Percentiles rank a stretch among this genome's conserved stretches.
Conservation (phyloP, 371 early-diverging fungal genomes). For the Rhizomucor miehei region DNA sequence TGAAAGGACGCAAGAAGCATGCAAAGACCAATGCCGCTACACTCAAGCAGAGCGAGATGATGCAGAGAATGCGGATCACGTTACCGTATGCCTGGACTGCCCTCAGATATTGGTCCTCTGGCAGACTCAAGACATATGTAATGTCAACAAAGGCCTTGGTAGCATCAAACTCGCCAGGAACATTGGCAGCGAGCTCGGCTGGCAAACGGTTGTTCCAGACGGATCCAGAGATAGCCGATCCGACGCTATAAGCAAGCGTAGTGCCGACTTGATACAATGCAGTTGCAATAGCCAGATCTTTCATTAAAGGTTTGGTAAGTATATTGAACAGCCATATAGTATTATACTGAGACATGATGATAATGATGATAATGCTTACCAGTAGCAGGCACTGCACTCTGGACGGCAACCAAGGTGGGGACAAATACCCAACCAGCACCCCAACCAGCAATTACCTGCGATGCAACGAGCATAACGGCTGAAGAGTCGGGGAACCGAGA, state of each 20-base stretch:
- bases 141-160: conserved; percentile 13
- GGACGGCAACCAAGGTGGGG: conserved; percentile 19
- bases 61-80: conserved; percentile 34
- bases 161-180: conserved; percentile 34
- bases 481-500: conserved; percentile 38
- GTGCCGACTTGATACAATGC: conserved; percentile 39
- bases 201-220: conserved; percentile 47
- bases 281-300: conserved; percentile 40
- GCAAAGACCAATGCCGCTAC: too few relatives aligned
- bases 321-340: too few relatives aligned
- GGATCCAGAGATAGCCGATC: conserved; percentile 42
- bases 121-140: conserved; percentile 11
- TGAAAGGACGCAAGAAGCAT: too few relatives aligned
- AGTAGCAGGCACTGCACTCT: conserved; percentile 23
- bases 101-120: conserved; percentile 16
- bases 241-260: conserved; percentile 38
- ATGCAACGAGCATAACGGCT: conserved; percentile 37
- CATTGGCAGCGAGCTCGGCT: conserved; percentile 20
- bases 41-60: conserved; percentile 26
- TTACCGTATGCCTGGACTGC: conserved; percentile 20
- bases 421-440: conserved; percentile 43
- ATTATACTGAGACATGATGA: too few relatives aligned
- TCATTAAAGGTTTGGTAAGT: too few relatives aligned
- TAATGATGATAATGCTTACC: conserved; percentile 9
- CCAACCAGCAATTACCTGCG: conserved; percentile 44